Conservation (phyloP, 2,329 filamentous ascomycete genomes). For the Ceratocystis harringtonii region DNA sequence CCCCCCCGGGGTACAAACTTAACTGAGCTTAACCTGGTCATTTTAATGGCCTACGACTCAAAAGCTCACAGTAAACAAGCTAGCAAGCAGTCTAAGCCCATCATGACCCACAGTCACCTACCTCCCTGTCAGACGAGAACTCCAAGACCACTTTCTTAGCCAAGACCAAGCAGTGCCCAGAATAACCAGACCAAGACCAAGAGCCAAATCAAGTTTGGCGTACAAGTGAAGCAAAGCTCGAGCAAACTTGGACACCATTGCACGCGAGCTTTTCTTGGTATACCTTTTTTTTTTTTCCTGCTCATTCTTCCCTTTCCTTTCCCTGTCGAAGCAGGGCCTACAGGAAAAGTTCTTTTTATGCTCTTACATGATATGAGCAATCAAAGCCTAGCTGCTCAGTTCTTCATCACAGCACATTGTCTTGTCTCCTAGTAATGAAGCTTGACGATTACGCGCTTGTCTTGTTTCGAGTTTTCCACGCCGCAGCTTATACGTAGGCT, state of each 20-base stretch:
- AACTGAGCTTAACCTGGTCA: background rate
- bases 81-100: too few relatives aligned
- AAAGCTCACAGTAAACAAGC: background rate
- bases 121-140: background rate
- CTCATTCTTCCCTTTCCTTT: background rate
- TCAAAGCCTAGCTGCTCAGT: too few relatives aligned
- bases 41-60: background rate
- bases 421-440: background rate
- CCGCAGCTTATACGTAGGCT: background rate
- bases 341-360: too few relatives aligned
- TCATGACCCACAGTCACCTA: background rate
- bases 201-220: conserved; percentile 4
- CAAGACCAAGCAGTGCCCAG: background rate
- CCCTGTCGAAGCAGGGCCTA: background rate
- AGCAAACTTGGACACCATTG: background rate
- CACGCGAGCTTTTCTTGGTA: background rate
- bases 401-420: too few relatives aligned
- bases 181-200: background rate
- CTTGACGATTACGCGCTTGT: background rate
- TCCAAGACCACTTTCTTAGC: background rate
- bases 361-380: too few relatives aligned
- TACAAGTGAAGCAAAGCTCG: conserved; percentile 3
- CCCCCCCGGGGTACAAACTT: background rate
- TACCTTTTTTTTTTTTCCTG: background rate
- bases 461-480: background rate